phyloP scores from a whole-genome alignment of 2,329 filamentous ascomycete genomes.

The Xylaria arbuscula region DNA sequence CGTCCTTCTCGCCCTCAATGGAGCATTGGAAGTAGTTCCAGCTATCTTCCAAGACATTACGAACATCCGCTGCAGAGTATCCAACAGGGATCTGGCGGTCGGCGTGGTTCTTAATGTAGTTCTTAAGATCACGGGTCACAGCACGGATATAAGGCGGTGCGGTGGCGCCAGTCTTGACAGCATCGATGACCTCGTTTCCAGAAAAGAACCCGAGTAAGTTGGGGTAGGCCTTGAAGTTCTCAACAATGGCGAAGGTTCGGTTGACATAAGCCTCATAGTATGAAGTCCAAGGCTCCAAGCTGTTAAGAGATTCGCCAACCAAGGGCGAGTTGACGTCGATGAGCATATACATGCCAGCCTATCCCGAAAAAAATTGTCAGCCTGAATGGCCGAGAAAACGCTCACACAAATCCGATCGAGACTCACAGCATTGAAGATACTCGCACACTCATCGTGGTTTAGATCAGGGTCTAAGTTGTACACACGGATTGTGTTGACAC shows the following conservation, averaged over 20 bases:
- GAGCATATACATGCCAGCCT: constrained; percentile 74
- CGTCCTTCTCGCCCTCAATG: constrained; percentile 61
- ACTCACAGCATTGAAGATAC: constrained; percentile 71
- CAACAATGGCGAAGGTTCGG: constrained; percentile 73
- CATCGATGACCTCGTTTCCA: constrained; percentile 81
- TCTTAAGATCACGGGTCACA: constrained; percentile 82
- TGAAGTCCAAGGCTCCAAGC: constrained; percentile 65
- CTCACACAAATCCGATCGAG: neutral
- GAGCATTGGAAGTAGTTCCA: constrained; percentile 81
- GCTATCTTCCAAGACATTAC: constrained; percentile 76
- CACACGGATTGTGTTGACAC: constrained; percentile 75
- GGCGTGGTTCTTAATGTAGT: constrained; percentile 78
- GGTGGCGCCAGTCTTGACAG: constrained; percentile 66
- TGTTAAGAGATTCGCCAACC: constrained; percentile 67
- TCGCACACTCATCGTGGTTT: constrained; percentile 74
- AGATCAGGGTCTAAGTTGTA: constrained; percentile 74
- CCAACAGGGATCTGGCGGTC: constrained; percentile 78
- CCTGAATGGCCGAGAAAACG: neutral
- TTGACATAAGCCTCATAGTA: constrained; percentile 72
- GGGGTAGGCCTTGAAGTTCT: constrained; percentile 74
- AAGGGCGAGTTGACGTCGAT: constrained; percentile 76
- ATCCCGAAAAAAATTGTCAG: constrained; percentile 9
- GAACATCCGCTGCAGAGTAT: constrained; percentile 84
- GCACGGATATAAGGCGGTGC: constrained; percentile 79
- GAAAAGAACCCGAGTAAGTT: constrained; percentile 80